Evolutionary conservation across 768 basidiomycete genomes (phyloP), one percentile per base, ranked within the genome.

Genomic region (Tremella mesenterica): DNA sequence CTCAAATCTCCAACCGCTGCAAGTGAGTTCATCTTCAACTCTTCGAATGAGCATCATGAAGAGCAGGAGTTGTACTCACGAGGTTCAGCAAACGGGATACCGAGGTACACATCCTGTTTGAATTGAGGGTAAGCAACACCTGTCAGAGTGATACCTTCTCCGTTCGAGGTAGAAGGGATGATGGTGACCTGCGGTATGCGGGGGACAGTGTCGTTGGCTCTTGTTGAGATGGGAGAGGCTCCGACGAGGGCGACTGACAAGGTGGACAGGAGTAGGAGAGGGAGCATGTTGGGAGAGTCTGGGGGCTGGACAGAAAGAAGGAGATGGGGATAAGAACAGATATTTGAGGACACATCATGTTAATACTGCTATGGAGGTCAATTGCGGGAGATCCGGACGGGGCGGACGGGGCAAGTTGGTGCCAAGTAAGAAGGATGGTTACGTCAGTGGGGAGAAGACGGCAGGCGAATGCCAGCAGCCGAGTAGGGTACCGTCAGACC

Each of bases 51-150:
- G n/a, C n/a, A n/a, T n/a, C 38, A 41, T 23, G 23, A 10, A 28
- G 27, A 45, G 28, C 18, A 10, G 38, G 29, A 34, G 28, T 30
- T 7, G 16, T 18, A 57, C 66, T 44, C 41, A 69, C 67, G 69
- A 44, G 67, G 64, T 28, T 52, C 39, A 20, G 69, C 71, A 45
- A 61, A 73, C 8, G 71, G 71, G 34, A 73, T 62, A 34, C 71
- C 69, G 10, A 66, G 54, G 54, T 64, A 73, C 2, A 51, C 54
- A 54, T 69, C 65, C 16, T 59, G 56, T 29, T 51, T 53, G 27
- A 60, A 56, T 20, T 26, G 18, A 21, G 57, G 36, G 20, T 44
- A 53, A 16, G 48, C 54, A 14, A 52, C 39, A 23, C 70, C 70
- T 6, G 43, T 55, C 2, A 72, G 43, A 3, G 45, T 48, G 4